Evolutionary conservation across 345 rosid genomes (phyloP), one percentile per base, ranked within the genome.

Genomic region (Turritis glabra): DNA sequence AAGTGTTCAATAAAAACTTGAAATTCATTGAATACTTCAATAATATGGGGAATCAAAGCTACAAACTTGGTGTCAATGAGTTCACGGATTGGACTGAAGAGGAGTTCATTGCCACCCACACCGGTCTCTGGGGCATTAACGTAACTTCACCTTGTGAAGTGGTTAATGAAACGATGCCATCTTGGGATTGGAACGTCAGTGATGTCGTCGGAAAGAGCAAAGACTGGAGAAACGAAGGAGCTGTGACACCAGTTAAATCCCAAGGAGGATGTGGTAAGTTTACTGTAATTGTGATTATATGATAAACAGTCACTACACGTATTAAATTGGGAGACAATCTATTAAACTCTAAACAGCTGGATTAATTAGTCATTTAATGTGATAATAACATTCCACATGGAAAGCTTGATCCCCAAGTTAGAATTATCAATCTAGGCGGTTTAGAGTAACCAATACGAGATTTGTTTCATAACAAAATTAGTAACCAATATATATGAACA

Each of bases 71-170:
- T 22, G 79, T 85, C 55, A 88, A 88, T 72, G 71, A 73, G 67
- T 90, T 87, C 62, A 81, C 89, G 0, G 93, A 87, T 78, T 25
- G 71, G 57, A 82, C 83, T 1, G 29, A 79, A 10, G 94, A 82
- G 9, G 97, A 90, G 72, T 89, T 89, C 53, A 76, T 77, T 47
- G 71, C 48, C n/a, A 43, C 69, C 22, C 74, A 80, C 64, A 83
- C 82, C 0, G 85, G 89, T 50, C 76, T 80, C n/a, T 59, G 5
- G 26, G 64, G 23, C 30, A 3, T 30, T n/a, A 46, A 61, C 5
- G 3, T 50, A 38, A 78, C 54, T 60, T 78, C 77, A 38, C 35
- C 55, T 7, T 75, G 63, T 9, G 10, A 27, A 19, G 53, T 40
- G 7, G 27, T 40, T 23, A 10, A 48, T 22, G 57, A 74, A 46